Evolutionary conservation across 768 basidiomycete species (phyloP), one percentile per base, ranked within the genome.

Genomic region (Tricholomella constricta): DNA sequence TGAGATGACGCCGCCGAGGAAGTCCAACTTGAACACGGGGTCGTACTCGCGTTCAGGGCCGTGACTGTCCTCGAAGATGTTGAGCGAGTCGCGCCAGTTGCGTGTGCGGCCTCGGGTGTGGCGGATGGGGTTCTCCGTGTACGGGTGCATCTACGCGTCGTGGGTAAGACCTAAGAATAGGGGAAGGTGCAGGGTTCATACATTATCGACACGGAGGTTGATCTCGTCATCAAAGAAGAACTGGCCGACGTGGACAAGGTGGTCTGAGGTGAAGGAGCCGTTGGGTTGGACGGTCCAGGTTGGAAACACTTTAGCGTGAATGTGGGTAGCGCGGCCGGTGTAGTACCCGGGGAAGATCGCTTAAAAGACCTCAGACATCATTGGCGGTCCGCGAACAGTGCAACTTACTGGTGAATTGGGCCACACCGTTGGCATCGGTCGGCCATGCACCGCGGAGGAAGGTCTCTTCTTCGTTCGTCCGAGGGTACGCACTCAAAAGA

Each of bases 311-410:
- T 81, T 83, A 36, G 80, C 66, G 60, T 83, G 81, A 54, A 83
- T 64, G 59, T 83, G 81, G 0, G 78, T 80, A 14, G 80, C 81
- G 19, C 81, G 78, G 9, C 81, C 80, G 1, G 78, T 80, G 59
- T 81, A 83, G 57, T 83, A 83, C 0, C 81, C 80, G 14, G 80
- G 80, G 68, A 78, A 81, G 49, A 81, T 81, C 2, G 74, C 79
- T 80, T n/a, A 48, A 29, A 35, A 12, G 19, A 34, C 14, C 35
- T 35, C 31, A 19, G 32, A 34, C 27, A 32, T 37, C 17, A 11
- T 36, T 19, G 0, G 11, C 22, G 26, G 25, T 52, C 31, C 19
- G 9, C 37, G 29, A 45, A 25, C 7, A 37, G 10, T 14, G 20
- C 15, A 14, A 69, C 76, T 27, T 60, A 80, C 79, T 77, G 10